phyloP scores from a whole-genome alignment of 805 yeast species.

The Maudiozyma pseudohumilis region DNA sequence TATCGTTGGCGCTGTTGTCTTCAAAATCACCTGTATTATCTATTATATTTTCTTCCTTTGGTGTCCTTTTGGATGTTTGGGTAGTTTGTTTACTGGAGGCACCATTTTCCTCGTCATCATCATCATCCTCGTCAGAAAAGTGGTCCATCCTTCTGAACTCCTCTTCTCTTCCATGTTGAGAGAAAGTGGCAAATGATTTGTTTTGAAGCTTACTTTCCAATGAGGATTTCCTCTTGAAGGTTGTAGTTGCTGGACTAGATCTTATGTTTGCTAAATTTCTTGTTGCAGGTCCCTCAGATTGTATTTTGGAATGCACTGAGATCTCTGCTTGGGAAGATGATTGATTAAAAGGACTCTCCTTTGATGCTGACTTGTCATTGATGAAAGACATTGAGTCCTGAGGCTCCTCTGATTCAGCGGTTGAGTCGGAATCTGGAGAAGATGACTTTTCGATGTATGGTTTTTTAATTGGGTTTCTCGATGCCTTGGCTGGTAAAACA shows the following conservation, averaged over 20 bases:
- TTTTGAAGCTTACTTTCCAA: conserved; percentile 17
- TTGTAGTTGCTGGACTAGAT: background rate
- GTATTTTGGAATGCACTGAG: background rate
- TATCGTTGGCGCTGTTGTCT: conserved; percentile 3
- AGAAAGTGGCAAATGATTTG: conserved; percentile 11
- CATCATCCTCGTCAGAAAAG: conserved; percentile 10
- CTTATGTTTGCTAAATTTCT: conserved; percentile 1
- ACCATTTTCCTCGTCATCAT: background rate
- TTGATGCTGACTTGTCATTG: background rate
- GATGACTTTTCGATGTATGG: conserved; percentile 15
- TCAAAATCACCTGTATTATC: background rate
- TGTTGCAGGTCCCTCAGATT: no score
- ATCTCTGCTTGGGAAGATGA: background rate
- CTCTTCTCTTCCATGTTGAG: conserved; percentile 12
- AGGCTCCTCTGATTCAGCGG: conserved; percentile 3
- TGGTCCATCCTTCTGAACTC: conserved; percentile 8
- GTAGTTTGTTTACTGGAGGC: background rate
- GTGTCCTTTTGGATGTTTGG: no score
- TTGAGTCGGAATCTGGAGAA: conserved; percentile 2
- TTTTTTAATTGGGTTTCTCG: conserved; percentile 30
- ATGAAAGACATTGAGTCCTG: conserved; percentile 1
- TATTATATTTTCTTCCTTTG: background rate
- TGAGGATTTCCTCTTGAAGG: conserved; percentile 18
- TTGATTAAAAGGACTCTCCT: conserved; percentile 7
- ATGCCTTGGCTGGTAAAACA: conserved; percentile 24